A percentile compares a stretch with the other conserved stretches of the same genome.
Conservation (phyloP, 1,284 basidiomycete species). For the Blastosporella zonata region DNA sequence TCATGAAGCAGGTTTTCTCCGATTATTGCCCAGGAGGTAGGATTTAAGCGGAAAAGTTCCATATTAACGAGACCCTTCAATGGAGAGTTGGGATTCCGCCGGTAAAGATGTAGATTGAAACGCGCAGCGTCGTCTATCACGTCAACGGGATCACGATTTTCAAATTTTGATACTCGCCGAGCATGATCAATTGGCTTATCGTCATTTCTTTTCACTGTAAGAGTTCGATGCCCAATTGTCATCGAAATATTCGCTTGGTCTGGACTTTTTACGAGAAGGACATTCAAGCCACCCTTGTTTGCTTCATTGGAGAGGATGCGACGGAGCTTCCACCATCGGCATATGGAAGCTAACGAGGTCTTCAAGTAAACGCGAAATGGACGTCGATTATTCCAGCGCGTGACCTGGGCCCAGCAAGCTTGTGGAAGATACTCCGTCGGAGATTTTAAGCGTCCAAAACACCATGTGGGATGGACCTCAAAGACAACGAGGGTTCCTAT, state of each 20-base stretch:
- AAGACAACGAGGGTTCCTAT: conserved; percentile 47
- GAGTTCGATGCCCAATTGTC: conserved; percentile 21
- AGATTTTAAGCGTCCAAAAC: conserved; percentile 42
- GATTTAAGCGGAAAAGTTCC: conserved; percentile 31
- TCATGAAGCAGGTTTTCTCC: conserved; percentile 28
- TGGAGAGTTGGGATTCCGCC: conserved; percentile 27
- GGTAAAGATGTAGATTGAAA: conserved; percentile 32
- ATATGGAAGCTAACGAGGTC: conserved; percentile 27
- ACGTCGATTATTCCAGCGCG: conserved; percentile 49
- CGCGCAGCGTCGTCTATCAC: conserved; percentile 33
- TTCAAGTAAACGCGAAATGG: conserved; percentile 41
- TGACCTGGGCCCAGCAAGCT: conserved; percentile 54
- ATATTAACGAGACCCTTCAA: conserved; percentile 28
- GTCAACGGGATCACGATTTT: conserved; percentile 23
- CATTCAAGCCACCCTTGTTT: conserved; percentile 24
- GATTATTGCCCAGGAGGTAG: conserved; percentile 26
- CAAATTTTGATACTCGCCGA: conserved; percentile 21
- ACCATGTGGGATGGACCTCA: conserved; percentile 57
- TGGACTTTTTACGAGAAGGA: conserved; percentile 26
- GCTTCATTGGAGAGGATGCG: conserved; percentile 25
- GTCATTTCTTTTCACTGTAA: conserved; percentile 27
- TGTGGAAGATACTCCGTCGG: conserved; percentile 27
- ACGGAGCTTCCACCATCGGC: conserved; percentile 28
- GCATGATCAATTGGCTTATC: conserved; percentile 22
- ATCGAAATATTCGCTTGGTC: conserved; percentile 31